Evolutionary conservation across 2,329 filamentous ascomycete species (phyloP).

Genomic region (Colletotrichum orbiculare): DNA sequence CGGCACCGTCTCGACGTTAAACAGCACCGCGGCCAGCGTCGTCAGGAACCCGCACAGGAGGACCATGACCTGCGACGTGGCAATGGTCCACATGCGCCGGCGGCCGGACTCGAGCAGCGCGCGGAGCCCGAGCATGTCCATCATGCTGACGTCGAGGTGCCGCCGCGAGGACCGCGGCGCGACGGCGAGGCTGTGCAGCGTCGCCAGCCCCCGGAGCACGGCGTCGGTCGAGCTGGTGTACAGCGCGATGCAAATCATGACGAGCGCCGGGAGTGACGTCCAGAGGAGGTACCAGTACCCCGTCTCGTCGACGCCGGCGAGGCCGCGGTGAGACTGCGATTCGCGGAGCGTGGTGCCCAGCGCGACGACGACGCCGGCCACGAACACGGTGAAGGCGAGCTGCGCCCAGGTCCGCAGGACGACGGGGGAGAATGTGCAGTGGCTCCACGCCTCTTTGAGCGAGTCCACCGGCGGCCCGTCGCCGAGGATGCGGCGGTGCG

Average conservation of each 20-base stretch:
- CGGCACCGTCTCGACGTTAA: constrained; percentile 5
- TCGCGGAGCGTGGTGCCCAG: constrained; percentile 2
- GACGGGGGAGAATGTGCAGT: constrained; percentile 6
- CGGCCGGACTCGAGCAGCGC: background rate
- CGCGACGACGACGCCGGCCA: constrained; percentile 5
- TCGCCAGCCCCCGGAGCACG: background rate
- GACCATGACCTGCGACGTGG: background rate
- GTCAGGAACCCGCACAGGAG: constrained; percentile 9
- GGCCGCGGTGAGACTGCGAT: constrained; percentile 1
- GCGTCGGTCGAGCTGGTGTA: constrained; percentile 16
- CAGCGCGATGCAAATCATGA: constrained; percentile 17
- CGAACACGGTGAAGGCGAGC: background rate
- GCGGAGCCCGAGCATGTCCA: constrained; percentile 19
- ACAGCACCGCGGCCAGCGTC: constrained; percentile 13
- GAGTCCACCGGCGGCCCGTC: background rate
- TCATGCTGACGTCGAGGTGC: constrained; percentile 8
- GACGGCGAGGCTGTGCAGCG: constrained; percentile 7
- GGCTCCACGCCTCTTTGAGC: constrained; percentile 5
- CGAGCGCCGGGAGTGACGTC: constrained; percentile 17
- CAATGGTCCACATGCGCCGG: constrained; percentile 5
- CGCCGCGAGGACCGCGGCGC: background rate
- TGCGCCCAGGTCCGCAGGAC: constrained; percentile 10
- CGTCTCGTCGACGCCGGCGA: constrained; percentile 12
- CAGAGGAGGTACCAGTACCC: constrained; percentile 21
- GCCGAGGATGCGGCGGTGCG: background rate